Base-by-base conservation (phyloP, 2,329 filamentous ascomycete genomes). In the Alternaria angustiovoidea region DNA sequence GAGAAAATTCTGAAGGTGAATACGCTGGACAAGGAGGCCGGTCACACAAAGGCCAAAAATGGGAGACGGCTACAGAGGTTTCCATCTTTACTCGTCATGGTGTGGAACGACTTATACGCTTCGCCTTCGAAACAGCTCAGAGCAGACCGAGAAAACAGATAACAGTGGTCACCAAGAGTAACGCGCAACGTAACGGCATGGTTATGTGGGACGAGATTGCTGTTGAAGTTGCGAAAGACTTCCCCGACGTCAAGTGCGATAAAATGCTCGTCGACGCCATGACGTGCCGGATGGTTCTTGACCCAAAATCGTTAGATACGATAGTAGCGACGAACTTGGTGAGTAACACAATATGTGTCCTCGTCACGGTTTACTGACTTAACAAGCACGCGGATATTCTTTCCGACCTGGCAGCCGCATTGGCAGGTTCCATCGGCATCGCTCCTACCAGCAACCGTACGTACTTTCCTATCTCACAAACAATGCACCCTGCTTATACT, bases 361-460 rank as follows among this genome's bases (percentile, higher is more conserved):
- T 3, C 28, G 7, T 51, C 20, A 47, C 3, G 36, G 7, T 5
- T 38, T 0, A 22, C 55, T 64, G 6, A 66, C 51, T 28, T 18
- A 6, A 4, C 4, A 46, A 77, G 69, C 77, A 79, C 46, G 88
- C 88, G 4, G 89, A 91, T 65, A 91, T 91, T 51, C 83, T 92
- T 5, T 90, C 88, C 0, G 89, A 92, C 69, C 81, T 92, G 20
- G 90, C 89, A 6, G 89, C 90, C 14, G 88, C 89, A 0, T 80
- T 91, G 7, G 89, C 89, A 3, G 89, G 89, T 0, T 89, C 86
- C 2, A 91, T 92, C 61, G 89, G 90, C 8, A 91, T 92, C 59
- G 89, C 89, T 4, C 89, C 89, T 3, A 91, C 89, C 0, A 88
- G 85, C 42, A 92, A 91, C 67, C 81, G 61, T 63, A 43, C 16